Base-by-base conservation (phyloP, 768 basidiomycete species). In the Sporobolomyces pararoseus region DNA sequence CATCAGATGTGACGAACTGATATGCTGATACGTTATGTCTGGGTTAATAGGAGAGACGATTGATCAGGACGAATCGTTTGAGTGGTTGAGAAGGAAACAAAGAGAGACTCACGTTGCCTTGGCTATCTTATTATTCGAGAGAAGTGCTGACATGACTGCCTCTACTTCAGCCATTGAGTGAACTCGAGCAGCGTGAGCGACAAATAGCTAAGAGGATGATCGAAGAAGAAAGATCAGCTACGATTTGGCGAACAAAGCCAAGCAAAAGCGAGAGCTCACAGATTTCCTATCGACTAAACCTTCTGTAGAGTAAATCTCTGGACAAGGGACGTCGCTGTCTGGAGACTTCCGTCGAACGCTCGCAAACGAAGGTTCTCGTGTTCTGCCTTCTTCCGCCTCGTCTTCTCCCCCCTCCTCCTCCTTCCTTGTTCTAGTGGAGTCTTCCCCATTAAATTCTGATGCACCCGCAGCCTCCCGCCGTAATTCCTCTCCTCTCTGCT, bases 271-370 rank as follows among this genome's bases (percentile, higher is more conserved):
- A 47, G 46, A 14, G 27, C 27, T 17, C 16, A 64, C 63, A 21
- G 63, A 64, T 32, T 89, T 95, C 47, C 92, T 83, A 78, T 95
- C 94, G 13, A 84, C 81, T 65, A 97, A 91, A 2, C 94, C 85
- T 66, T 90, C 89, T 0, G 89, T 86, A 57, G 86, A 84, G 66
- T 85, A 80, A 17, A 97, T 83, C 55, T 85, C 51, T 1, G 63
- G 63, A 31, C 63, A 64, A 4, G 51, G 42, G 7, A 55, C 63
- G 25, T 59, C 39, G 25, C 46, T 29, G 25, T 16, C 17, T 14
- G 25, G 23, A 23, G 39, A 2, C 46, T 59, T 59, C 39, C 58
- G 58, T 29, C 42, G 3, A 39, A 31, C 32, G 14, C 19, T 59
- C 25, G 58, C 6, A 10, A 59, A 46, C 21, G 58, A 42, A 2